Evolutionary conservation across 2,329 filamentous ascomycete species (phyloP).

Genomic region (Diaporthe ampelina): DNA sequence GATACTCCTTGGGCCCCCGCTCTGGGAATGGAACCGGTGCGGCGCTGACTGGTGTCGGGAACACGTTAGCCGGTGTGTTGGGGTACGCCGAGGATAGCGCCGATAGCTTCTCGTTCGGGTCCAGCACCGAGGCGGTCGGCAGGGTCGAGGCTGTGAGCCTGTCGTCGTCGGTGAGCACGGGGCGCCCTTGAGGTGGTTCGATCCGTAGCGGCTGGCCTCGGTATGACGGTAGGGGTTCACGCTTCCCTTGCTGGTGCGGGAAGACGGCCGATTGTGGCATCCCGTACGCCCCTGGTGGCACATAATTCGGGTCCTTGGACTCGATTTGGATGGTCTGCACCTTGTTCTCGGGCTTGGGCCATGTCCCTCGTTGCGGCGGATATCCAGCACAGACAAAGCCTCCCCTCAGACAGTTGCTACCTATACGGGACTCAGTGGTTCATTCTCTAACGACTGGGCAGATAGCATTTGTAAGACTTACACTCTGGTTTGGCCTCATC

Average conservation of each 20-base stretch:
- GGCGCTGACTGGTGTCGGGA: slow-evolving; percentile 75
- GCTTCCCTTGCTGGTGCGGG: slow-evolving; percentile 59
- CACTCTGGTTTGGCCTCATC: slow-evolving; percentile 95
- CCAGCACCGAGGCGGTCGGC: slow-evolving; percentile 69
- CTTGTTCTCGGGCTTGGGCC: slow-evolving; percentile 82
- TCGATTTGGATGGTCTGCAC: slow-evolving; percentile 81
- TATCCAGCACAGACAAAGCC: slow-evolving; percentile 95
- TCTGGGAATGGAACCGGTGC: slow-evolving; percentile 59
- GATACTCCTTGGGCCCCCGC: slow-evolving; percentile 68
- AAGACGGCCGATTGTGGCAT: slow-evolving; percentile 64
- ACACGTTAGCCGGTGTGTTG: slow-evolving; percentile 64
- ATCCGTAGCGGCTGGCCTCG: slow-evolving; percentile 74
- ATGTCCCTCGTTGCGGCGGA: slow-evolving; percentile 81
- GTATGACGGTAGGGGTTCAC: slow-evolving; percentile 71
- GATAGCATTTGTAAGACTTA: slow-evolving; percentile 61
- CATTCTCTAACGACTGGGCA: not conserved
- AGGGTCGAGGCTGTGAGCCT: slow-evolving; percentile 71
- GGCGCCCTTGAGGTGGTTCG: slow-evolving; percentile 72
- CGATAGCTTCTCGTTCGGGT: slow-evolving; percentile 71
- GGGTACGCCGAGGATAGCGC: slow-evolving; percentile 65
- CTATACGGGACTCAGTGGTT: slow-evolving; percentile 57
- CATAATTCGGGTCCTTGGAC: slow-evolving; percentile 81
- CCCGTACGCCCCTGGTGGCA: slow-evolving; percentile 72
- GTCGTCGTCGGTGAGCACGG: slow-evolving; percentile 69
- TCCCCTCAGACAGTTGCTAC: slow-evolving; percentile 90